phyloP scores from a whole-genome alignment of 768 basidiomycete species.

The Lentinula edodes region DNA sequence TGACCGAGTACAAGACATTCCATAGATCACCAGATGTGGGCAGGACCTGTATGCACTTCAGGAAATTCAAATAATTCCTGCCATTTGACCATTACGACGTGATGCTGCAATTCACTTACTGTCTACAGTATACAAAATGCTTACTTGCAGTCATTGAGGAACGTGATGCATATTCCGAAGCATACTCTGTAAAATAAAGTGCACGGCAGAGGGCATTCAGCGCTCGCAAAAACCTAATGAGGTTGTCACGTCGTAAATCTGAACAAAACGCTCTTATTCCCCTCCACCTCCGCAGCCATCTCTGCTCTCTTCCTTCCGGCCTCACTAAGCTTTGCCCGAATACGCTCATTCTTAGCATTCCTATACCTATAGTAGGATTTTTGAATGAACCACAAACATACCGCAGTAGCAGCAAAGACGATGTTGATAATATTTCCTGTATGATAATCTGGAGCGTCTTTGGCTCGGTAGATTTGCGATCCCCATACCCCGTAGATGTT shows the following conservation, averaged over 20 bases:
- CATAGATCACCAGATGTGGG: too few species aligned
- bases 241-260: conserved; percentile 21
- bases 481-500: conserved; percentile 20
- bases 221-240: background rate
- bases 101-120: too few species aligned
- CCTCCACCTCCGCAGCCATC: conserved; percentile 19
- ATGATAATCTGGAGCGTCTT: conserved; percentile 22
- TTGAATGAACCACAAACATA: conserved; percentile 13
- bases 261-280: conserved; percentile 28
- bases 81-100: too few species aligned
- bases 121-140: too few species aligned
- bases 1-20: too few species aligned
- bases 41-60: too few species aligned
- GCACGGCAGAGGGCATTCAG: too few species aligned
- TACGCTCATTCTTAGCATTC: conserved; percentile 13
- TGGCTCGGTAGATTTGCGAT: conserved; percentile 31
- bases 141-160: too few species aligned
- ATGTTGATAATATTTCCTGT: conserved; percentile 15
- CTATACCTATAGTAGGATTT: conserved; percentile 11
- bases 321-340: conserved; percentile 16
- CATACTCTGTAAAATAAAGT: too few species aligned
- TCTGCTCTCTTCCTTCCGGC: conserved; percentile 22
- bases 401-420: conserved; percentile 10
- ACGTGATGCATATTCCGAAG: too few species aligned
- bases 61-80: too few species aligned